phyloP scores from a whole-genome alignment of 805 yeast genomes.

The Jamesozyma lodderae region DNA sequence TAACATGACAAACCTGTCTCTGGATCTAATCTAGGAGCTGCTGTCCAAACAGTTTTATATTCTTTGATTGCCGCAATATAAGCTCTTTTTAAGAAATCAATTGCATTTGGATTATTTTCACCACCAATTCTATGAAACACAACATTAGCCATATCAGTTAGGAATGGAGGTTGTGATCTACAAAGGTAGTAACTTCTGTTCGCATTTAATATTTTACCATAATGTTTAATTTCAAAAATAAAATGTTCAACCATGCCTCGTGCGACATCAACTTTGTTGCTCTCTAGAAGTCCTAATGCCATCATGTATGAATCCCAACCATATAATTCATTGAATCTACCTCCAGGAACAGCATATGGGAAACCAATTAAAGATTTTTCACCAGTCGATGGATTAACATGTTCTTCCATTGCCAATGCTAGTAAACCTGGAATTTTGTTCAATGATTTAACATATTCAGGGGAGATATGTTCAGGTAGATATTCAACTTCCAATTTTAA shows the following conservation, averaged over 20 bases:
- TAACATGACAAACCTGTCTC: constrained; percentile 77
- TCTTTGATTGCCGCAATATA: constrained; percentile 77
- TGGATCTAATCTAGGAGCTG: constrained; percentile 62
- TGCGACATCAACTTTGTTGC: constrained; percentile 59
- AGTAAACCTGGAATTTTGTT: constrained; percentile 79
- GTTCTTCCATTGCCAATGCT: constrained; percentile 61
- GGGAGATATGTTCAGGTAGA: constrained; percentile 65
- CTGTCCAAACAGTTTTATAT: constrained; percentile 72
- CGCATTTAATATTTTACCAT: constrained; percentile 90
- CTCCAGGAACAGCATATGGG: constrained; percentile 95
- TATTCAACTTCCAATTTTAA: constrained; percentile 61
- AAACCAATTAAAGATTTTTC: constrained; percentile 48
- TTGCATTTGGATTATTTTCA: constrained; percentile 38
- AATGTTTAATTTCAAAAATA: constrained; percentile 78
- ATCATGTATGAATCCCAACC: constrained; percentile 99
- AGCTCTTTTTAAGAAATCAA: constrained; percentile 57
- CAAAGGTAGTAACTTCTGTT: constrained; percentile 85
- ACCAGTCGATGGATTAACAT: constrained; percentile 42
- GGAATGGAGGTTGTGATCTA: constrained; percentile 93
- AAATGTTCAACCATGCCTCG: constrained; percentile 88
- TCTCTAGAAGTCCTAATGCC: constrained; percentile 68
- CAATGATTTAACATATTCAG: constrained; percentile 66
- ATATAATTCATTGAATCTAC: constrained; percentile 89
- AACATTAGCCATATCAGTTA: constrained; percentile 82
- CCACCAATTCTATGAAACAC: constrained; percentile 54